These are phyloP conservation scores for Hypholoma sublateritium DNA, from an alignment of 768 basidiomycete genomes.

Conservation along the genomic window DNA sequence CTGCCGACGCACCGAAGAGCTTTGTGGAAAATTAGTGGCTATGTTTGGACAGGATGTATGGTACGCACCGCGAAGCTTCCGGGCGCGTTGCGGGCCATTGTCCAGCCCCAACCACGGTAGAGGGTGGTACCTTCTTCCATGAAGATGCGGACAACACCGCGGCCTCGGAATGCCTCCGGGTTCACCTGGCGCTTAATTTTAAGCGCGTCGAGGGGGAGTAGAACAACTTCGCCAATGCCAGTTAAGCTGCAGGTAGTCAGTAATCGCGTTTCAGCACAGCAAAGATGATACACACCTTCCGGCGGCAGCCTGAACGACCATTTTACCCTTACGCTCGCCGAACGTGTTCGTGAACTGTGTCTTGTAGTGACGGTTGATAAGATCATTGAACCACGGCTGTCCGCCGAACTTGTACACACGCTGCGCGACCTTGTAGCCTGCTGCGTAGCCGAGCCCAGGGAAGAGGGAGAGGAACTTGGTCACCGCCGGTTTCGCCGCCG, in stretches of 20 bases:
- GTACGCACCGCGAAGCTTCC: constrained; percentile 86
- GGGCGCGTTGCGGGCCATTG: constrained; percentile 95
- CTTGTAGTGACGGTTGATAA: constrained; percentile 82
- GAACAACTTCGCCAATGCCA: constrained; percentile 94
- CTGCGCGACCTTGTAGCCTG: constrained; percentile 95
- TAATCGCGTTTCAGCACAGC: not conserved
- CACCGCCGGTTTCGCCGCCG: constrained; percentile 64
- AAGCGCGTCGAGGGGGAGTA: constrained; percentile 94
- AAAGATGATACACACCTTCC: constrained; percentile 63
- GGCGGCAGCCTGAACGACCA: constrained; percentile 93
- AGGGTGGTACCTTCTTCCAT: constrained; percentile 88
- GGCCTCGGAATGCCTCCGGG: constrained; percentile 96
- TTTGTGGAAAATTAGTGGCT: constrained; percentile 27
- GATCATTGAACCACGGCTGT: constrained; percentile 96
- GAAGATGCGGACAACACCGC: constrained; percentile 87
- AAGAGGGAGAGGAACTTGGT: constrained; percentile 89
- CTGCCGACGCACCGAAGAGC: constrained; percentile 97
- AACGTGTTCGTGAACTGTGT: constrained; percentile 78
- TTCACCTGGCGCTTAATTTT: constrained; percentile 99
- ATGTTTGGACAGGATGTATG: not conserved
- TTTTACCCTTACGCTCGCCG: constrained; percentile 93
- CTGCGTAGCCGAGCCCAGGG: constrained; percentile 96
- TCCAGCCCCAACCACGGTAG: constrained; percentile 99
- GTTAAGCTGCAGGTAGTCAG: constrained; percentile 45
- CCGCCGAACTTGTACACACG: constrained; percentile 98